Conservation (phyloP, 352 stramenopile species). For the Globisporangium abappressorium region DNA sequence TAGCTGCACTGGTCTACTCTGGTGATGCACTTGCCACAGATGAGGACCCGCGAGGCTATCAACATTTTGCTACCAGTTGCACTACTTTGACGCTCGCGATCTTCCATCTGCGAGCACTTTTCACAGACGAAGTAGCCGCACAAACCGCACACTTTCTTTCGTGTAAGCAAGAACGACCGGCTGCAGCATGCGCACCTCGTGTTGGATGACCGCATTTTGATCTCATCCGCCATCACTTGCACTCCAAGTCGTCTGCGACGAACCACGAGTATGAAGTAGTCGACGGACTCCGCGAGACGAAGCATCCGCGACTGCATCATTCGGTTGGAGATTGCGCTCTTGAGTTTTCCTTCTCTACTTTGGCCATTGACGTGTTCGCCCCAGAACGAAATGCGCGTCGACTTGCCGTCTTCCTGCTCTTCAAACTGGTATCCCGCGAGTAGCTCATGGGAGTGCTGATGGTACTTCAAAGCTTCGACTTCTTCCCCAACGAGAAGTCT, state of each 20-base stretch:
- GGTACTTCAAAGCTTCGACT: background rate
- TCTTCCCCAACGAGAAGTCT: background rate
- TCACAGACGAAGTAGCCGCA: conserved; percentile 18
- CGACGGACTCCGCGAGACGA: background rate
- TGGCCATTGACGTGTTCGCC: conserved; percentile 24
- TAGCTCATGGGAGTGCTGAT: background rate
- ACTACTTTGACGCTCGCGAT: conserved; percentile 1
- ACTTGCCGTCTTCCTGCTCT: conserved; percentile 26
- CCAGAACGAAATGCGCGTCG: conserved; percentile 40
- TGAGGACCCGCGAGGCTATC: background rate
- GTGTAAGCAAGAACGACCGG: conserved; percentile 9
- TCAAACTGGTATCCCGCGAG: conserved; percentile 37
- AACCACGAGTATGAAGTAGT: conserved; percentile 6
- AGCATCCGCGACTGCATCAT: background rate
- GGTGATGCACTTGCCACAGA: conserved; percentile 12
- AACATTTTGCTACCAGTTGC: no score
- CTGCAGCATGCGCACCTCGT: conserved; percentile 9
- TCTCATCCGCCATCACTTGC: conserved; percentile 11
- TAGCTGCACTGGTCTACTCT: conserved; percentile 8
- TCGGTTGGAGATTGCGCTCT: background rate
- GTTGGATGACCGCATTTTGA: conserved; percentile 12
- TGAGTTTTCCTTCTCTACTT: background rate
- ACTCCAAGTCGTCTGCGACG: conserved; percentile 5
- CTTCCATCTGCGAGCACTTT: conserved; percentile 10
- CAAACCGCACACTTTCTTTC: conserved; percentile 10